These are phyloP conservation scores for Penicillium canariense DNA, from an alignment of 495 filamentous ascomycete species.

Conservation along the genomic window DNA sequence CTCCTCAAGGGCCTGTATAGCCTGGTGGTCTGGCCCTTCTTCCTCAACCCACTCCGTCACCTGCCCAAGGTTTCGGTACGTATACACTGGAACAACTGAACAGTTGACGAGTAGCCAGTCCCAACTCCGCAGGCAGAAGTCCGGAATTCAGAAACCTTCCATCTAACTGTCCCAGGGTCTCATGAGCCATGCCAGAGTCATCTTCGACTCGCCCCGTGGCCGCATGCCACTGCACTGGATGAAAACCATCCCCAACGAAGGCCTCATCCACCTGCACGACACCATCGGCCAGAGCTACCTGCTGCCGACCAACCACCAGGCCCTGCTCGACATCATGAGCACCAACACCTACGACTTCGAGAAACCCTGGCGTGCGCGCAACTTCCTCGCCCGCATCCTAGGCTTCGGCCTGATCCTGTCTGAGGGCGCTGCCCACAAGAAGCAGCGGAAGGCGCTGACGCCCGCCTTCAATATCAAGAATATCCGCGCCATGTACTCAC, in stretches of 20 bases:
- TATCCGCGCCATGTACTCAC: constrained; percentile 74
- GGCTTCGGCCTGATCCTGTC: constrained; percentile 77
- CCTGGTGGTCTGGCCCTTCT: constrained; percentile 64
- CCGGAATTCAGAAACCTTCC: not conserved
- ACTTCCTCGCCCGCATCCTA: constrained; percentile 63
- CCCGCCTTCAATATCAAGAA: constrained; percentile 83
- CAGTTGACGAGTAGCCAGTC: not conserved
- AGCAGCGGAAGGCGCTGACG: constrained; percentile 73
- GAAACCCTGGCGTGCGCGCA: constrained; percentile 44
- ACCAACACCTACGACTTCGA: constrained; percentile 55
- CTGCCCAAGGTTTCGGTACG: constrained; percentile 58
- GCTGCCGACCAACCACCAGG: constrained; percentile 43
- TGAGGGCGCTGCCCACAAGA: constrained; percentile 73
- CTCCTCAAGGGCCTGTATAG: constrained; percentile 41
- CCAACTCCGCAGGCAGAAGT: no score
- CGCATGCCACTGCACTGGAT: constrained; percentile 64
- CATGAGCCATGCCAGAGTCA: constrained; percentile 55
- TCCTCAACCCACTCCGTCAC: constrained; percentile 67
- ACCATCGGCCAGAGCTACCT: constrained; percentile 31
- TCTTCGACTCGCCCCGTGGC: constrained; percentile 60
- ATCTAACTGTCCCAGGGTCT: constrained; percentile 31
- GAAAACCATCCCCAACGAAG: constrained; percentile 75
- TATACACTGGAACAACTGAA: not conserved
- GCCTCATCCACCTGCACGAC: constrained; percentile 74
- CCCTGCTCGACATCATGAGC: constrained; percentile 54